Percentiles rank a stretch among this genome's conserved stretches.
These are phyloP conservation scores for Globisporangium alternatum DNA, from an alignment of 352 stramenopile genomes.

Conservation along the genomic window DNA sequence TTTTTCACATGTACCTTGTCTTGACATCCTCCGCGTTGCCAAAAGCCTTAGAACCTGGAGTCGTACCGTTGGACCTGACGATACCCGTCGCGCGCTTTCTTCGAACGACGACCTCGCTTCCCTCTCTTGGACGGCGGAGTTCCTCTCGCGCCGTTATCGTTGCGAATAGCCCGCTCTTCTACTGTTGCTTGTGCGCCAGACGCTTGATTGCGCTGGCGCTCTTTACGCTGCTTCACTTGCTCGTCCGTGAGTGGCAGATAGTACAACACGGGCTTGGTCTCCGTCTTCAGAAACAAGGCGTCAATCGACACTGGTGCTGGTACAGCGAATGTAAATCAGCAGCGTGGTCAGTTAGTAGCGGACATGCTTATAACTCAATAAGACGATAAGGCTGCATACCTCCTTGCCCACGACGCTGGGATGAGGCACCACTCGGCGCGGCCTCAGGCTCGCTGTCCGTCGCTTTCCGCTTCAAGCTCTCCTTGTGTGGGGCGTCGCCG, in stretches of 20 bases:
- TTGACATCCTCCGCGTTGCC: not conserved
- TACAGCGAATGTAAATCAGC: too few relatives aligned
- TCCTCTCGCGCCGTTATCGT: not conserved
- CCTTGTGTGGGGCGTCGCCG: constrained; percentile 18
- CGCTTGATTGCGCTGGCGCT: constrained; percentile 4
- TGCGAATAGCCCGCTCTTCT: not conserved
- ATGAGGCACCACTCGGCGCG: not conserved
- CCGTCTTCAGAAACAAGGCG: constrained; percentile 76
- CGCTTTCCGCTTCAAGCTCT: constrained; percentile 24
- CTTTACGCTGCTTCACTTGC: constrained; percentile 49
- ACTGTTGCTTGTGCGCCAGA: not conserved
- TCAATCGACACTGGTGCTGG: constrained; percentile 50
- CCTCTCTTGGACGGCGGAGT: not conserved
- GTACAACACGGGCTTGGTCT: constrained; percentile 76
- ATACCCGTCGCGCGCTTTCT: not conserved
- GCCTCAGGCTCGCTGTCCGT: constrained; percentile 17
- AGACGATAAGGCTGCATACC: not conserved
- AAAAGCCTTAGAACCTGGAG: not conserved
- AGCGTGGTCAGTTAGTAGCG: too few relatives aligned
- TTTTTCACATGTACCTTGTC: not conserved
- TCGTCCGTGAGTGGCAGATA: constrained; percentile 75
- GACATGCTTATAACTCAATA: too few relatives aligned
- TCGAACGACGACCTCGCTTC: not conserved
- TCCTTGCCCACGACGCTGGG: not conserved
- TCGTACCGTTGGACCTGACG: not conserved